A percentile compares a stretch with the other conserved stretches of the same genome.
These are phyloP conservation scores for Lanmaoa pseudosensibilis DNA, from an alignment of 768 basidiomycete genomes.

Conservation along the genomic window DNA sequence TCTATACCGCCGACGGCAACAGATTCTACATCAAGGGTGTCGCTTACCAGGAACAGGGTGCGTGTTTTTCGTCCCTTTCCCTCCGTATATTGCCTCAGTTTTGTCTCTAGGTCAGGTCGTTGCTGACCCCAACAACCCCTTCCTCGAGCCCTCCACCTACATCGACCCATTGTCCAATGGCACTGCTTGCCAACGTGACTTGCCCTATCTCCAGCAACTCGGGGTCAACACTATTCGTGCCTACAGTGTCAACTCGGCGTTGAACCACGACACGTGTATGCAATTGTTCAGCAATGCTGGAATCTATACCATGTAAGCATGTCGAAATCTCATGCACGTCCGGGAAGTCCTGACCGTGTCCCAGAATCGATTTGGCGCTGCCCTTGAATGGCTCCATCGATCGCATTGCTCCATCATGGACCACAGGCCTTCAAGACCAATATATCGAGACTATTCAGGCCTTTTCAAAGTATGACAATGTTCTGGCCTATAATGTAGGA, in stretches of 20 bases:
- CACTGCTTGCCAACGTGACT: conserved; percentile 71
- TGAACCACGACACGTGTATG: conserved; percentile 92
- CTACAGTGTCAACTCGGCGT: conserved; percentile 80
- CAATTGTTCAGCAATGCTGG: conserved; percentile 66
- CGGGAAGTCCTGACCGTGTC: conserved; percentile 8
- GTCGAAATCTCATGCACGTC: neutral
- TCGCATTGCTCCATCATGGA: conserved; percentile 71
- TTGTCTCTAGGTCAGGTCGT: conserved; percentile 37
- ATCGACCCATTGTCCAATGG: conserved; percentile 74
- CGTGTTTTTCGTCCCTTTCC: neutral
- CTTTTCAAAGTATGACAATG: conserved; percentile 86
- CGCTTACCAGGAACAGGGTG: conserved; percentile 83
- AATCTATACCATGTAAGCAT: conserved; percentile 84
- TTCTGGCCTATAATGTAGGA: conserved; percentile 86
- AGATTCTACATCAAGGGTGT: conserved; percentile 89
- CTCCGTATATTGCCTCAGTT: neutral
- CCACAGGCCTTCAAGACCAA: conserved; percentile 73
- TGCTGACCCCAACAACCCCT: conserved; percentile 53
- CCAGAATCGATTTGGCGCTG: conserved; percentile 81
- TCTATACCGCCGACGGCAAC: conserved; percentile 71
- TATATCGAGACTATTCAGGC: conserved; percentile 77
- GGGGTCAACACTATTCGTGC: conserved; percentile 81
- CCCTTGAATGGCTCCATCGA: conserved; percentile 87
- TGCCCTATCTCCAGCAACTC: conserved; percentile 74
- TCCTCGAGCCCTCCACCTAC: conserved; percentile 72